phyloP scores from a whole-genome alignment of 129 eudicot genomes.

The Sambucus nigra region DNA sequence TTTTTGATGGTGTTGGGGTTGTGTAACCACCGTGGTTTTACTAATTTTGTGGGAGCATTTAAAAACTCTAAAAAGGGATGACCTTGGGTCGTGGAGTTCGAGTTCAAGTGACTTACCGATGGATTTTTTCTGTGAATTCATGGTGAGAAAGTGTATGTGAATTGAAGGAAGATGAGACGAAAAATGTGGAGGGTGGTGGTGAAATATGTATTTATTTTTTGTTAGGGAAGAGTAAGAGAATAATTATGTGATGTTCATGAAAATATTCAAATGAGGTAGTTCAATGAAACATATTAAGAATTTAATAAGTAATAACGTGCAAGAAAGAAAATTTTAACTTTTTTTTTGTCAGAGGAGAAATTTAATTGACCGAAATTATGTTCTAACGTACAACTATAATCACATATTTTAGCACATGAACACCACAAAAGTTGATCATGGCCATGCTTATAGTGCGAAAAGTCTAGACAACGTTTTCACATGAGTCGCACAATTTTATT shows the following conservation, averaged over 20 bases:
- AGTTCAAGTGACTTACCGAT: conserved; percentile 53
- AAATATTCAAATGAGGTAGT: conserved; percentile 4
- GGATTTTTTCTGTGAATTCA: conserved; percentile 42
- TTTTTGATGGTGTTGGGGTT: conserved; percentile 41
- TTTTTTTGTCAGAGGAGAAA: too few species aligned
- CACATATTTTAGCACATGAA: too few species aligned
- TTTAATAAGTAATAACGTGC: not conserved
- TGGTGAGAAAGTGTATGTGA: conserved; percentile 13
- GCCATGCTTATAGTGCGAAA: too few species aligned
- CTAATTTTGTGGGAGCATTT: conserved; percentile 87
- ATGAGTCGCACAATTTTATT: too few species aligned
- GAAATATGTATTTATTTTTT: conserved; percentile 17
- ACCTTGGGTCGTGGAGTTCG: conserved; percentile 90
- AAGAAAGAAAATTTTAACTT: not conserved
- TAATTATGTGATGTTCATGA: not conserved
- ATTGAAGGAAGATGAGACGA: conserved; percentile 5
- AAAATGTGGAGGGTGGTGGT: conserved; percentile 16
- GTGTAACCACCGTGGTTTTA: conserved; percentile 68
- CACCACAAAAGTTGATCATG: too few species aligned
- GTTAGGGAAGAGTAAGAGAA: not conserved
- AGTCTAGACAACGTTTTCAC: too few species aligned
- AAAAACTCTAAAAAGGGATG: conserved; percentile 68
- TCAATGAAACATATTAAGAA: conserved; percentile 6
- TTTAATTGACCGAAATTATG: too few species aligned
- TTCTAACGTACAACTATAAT: too few species aligned